These are phyloP conservation scores for Cnidoscolus chayamansa DNA, from an alignment of 441 rosid genomes.

Conservation along the genomic window DNA sequence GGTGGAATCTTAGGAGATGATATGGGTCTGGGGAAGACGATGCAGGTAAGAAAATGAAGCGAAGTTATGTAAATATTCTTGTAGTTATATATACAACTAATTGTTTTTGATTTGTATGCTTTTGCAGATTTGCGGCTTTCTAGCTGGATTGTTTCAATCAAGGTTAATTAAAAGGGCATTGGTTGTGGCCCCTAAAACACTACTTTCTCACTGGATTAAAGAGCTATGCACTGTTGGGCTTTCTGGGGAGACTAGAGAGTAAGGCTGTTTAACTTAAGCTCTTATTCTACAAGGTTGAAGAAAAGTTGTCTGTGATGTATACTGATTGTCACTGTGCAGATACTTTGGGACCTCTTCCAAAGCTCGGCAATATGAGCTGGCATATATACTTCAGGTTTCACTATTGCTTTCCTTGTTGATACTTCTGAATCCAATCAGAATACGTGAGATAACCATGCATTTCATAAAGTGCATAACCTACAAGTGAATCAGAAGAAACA, in stretches of 20 bases:
- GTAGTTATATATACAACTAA: slow-evolving; percentile 2
- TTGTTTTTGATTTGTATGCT: slow-evolving; percentile 22
- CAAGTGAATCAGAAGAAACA: background rate
- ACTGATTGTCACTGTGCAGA: slow-evolving; percentile 33
- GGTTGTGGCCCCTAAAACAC: slow-evolving; percentile 89
- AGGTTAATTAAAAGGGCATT: slow-evolving; percentile 72
- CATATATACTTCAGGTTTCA: slow-evolving; percentile 76
- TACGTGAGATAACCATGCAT: background rate
- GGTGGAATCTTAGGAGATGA: slow-evolving; percentile 98
- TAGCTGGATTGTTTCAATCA: slow-evolving; percentile 85
- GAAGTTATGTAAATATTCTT: slow-evolving; percentile 9
- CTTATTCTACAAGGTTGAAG: slow-evolving; percentile 2
- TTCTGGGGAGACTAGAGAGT: slow-evolving; percentile 81
- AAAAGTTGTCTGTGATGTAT: background rate
- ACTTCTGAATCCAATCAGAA: background rate
- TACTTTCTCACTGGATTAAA: slow-evolving; percentile 94
- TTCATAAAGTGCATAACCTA: background rate
- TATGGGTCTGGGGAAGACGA: slow-evolving; percentile 98
- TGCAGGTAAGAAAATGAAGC: slow-evolving; percentile 61
- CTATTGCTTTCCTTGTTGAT: slow-evolving; percentile 20
- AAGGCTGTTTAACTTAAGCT: slow-evolving; percentile 28
- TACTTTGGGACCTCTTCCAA: slow-evolving; percentile 64
- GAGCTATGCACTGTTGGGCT: slow-evolving; percentile 84
- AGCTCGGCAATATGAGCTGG: slow-evolving; percentile 85
- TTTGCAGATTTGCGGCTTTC: slow-evolving; percentile 80